Conservation (phyloP, 2,329 filamentous ascomycete genomes). For the Myriosclerotinia curreyana region DNA sequence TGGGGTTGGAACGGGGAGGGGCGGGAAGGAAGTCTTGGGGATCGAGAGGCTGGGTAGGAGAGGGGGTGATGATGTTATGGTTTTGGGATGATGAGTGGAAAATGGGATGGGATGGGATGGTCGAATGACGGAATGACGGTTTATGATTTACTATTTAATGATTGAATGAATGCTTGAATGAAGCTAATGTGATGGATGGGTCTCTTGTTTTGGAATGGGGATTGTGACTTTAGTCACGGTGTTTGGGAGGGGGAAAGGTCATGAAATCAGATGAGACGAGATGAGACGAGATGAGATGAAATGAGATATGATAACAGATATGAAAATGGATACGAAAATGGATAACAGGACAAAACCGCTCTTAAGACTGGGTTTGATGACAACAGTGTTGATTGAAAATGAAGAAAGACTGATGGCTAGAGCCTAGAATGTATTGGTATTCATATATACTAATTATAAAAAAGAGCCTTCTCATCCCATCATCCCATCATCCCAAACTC, state of each 20-base stretch:
- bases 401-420: too few species aligned
- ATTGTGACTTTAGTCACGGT: background rate
- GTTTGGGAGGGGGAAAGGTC: background rate
- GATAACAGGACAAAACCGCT: background rate
- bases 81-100: background rate
- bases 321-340: background rate
- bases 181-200: slow-evolving; percentile 1
- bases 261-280: background rate
- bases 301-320: too few species aligned
- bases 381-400: too few species aligned
- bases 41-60: slow-evolving; percentile 36
- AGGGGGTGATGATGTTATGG: slow-evolving; percentile 14
- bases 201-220: background rate
- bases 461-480: too few species aligned
- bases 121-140: background rate
- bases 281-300: background rate
- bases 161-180: slow-evolving; percentile 16
- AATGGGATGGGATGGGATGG: background rate
- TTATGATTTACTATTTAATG: slow-evolving; percentile 13
- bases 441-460: too few species aligned
- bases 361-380: too few species aligned
- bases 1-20: slow-evolving; percentile 33
- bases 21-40: slow-evolving; percentile 35
- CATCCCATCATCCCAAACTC: too few species aligned
- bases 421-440: too few species aligned